A percentile compares a stretch with the other conserved stretches of the same genome.
phyloP scores from a whole-genome alignment of 2,329 filamentous ascomycete genomes.

The Aureobasidium lini region DNA sequence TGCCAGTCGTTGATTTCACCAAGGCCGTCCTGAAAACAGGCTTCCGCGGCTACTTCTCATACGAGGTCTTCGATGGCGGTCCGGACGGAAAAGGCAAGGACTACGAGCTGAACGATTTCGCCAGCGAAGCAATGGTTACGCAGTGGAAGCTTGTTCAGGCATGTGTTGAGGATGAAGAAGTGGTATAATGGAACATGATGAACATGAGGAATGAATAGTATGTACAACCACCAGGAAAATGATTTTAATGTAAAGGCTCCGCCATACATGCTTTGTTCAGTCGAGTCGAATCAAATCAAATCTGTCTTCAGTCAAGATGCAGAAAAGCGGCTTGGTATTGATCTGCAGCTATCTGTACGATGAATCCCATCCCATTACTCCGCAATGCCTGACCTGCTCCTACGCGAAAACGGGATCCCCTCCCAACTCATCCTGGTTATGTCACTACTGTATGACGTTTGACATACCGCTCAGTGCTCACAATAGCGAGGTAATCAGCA shows the following conservation, averaged over 20 bases:
- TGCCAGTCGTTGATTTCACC: constrained; percentile 59
- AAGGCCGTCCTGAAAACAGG: constrained; percentile 61
- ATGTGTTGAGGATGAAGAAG: constrained; percentile 22
- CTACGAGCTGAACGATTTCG: constrained; percentile 38
- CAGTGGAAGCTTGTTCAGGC: constrained; percentile 35
- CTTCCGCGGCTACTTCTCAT: constrained; percentile 58
- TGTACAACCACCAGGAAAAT: not conserved
- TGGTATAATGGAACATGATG: not conserved
- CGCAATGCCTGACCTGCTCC: too few species aligned
- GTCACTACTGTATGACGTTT: too few species aligned
- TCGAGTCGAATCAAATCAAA: too few species aligned
- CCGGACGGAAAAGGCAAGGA: constrained; percentile 46
- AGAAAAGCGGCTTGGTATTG: too few species aligned
- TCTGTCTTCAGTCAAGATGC: too few species aligned
- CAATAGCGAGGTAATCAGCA: too few species aligned
- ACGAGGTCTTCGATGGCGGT: constrained; percentile 62
- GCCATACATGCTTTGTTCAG: too few species aligned
- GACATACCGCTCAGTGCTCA: too few species aligned
- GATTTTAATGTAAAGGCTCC: not conserved
- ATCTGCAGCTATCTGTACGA: too few species aligned
- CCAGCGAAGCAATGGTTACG: constrained; percentile 24
- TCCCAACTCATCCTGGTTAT: too few species aligned
- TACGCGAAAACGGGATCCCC: too few species aligned
- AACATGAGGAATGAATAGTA: not conserved
- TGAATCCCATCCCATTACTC: too few species aligned